Conservation (phyloP, 306 rosid genomes). For the Carpinus fangiana region DNA sequence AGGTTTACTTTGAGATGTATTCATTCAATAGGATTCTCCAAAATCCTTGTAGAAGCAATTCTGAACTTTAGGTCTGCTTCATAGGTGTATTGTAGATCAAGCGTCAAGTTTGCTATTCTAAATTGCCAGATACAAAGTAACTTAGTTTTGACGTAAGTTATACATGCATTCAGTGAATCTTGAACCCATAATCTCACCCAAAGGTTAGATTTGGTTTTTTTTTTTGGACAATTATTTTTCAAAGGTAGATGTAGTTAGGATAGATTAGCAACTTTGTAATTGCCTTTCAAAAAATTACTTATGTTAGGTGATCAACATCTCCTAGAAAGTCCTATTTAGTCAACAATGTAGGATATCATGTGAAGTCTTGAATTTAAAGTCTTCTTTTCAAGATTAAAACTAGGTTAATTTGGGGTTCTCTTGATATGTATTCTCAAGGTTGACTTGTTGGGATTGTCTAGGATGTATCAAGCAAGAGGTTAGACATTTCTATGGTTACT, state of each 20-base stretch:
- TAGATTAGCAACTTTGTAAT: background rate
- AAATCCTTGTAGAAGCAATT: background rate
- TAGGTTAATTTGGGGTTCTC: constrained; percentile 28
- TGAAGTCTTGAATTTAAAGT: background rate
- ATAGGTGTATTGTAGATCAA: background rate
- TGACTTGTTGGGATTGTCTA: constrained; percentile 54
- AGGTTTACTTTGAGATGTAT: background rate
- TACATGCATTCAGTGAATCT: background rate
- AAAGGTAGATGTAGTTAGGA: background rate
- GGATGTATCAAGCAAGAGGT: constrained; percentile 58
- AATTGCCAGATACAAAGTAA: background rate
- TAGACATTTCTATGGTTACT: constrained; percentile 44
- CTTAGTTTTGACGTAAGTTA: background rate
- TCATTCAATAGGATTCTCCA: background rate
- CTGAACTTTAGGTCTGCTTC: background rate
- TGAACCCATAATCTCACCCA: background rate
- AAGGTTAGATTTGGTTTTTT: background rate
- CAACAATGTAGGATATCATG: background rate
- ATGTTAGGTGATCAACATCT: background rate
- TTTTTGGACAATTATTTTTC: background rate
- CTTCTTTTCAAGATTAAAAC: constrained; percentile 12
- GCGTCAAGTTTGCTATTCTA: background rate
- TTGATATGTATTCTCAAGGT: constrained; percentile 36
- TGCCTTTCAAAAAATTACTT: background rate
- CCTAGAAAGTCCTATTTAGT: background rate